These are phyloP conservation scores for Fusarium dimerum DNA, from an alignment of 2,329 filamentous ascomycete genomes.

Conservation along the genomic window DNA sequence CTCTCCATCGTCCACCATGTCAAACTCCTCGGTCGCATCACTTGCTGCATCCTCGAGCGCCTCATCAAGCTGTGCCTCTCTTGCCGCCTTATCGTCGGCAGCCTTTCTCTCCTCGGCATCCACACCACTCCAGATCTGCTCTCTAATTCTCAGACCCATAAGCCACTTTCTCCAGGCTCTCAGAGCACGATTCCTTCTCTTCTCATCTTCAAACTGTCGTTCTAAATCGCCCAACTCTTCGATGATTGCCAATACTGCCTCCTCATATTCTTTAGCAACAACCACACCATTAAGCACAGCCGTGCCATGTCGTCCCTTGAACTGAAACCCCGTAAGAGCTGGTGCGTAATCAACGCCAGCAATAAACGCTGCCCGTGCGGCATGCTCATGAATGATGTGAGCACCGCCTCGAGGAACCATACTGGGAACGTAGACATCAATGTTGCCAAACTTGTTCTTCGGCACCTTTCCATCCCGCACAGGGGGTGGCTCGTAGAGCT, in stretches of 20 bases:
- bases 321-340: conserved; percentile 87
- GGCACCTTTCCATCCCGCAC: conserved; percentile 76
- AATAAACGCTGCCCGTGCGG: conserved; percentile 70
- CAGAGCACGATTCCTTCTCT: conserved; percentile 71
- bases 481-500: conserved; percentile 73
- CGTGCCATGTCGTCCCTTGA: conserved; percentile 82
- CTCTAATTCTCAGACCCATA: conserved; percentile 73
- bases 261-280: conserved; percentile 69
- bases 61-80: conserved; percentile 39
- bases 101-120: conserved; percentile 47
- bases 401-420: conserved; percentile 86
- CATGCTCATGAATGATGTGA: conserved; percentile 64
- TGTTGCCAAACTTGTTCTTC: conserved; percentile 90
- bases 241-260: conserved; percentile 72
- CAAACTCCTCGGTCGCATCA: conserved; percentile 46
- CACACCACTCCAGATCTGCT: conserved; percentile 67
- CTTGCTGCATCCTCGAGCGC: conserved; percentile 38
- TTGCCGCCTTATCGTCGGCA: conserved; percentile 38
- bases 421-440: conserved; percentile 87
- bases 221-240: conserved; percentile 67
- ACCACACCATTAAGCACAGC: conserved; percentile 79
- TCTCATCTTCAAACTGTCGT: conserved; percentile 65
- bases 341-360: conserved; percentile 84
- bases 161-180: conserved; percentile 69
- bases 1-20: conserved; percentile 44